Evolutionary conservation across 129 eudicot genomes (phyloP), one percentile per base, ranked within the genome.

Genomic region (Gnaphalium uliginosum): DNA sequence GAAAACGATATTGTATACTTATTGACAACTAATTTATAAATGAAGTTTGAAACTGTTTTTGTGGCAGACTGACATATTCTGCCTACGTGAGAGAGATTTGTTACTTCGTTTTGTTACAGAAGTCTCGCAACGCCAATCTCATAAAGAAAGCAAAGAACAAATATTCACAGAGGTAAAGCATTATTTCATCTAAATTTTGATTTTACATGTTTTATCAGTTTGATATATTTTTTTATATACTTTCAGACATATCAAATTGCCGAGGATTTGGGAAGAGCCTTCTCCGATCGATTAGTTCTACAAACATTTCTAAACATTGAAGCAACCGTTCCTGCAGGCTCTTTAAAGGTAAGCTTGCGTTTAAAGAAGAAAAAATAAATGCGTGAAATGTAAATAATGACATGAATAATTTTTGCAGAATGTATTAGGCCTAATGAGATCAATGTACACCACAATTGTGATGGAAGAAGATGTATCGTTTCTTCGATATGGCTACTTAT

Each of bases 181-280:
- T n/a, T 29, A 26, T 2, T n/a, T n/a, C 27, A 27, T 27, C 65
- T 59, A 59, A 59, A 7, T 9, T 59, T 14, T 58, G 41, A 7
- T 32, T 32, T 33, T 0, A 33, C 0, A 33, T 33, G 8, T 5
- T 33, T 6, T 33, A 33, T 0, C 6, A 0, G 32, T 29, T 29
- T 2, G 4, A 3, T 33, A 33, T 0, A 33, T 5, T 7, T 4
- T 30, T 33, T 33, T 7, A 33, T 6, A 6, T 7, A 1, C 8
- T 7, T 33, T 33, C 39, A 33, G 39, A 33, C 39, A 39, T 85
- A 90, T 81, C 97, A 87, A 75, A 89, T 94, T 72, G 93, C 98
- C 32, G 98, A 94, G 84, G 97, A 94, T 85, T 81, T 94, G 83
- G 97, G 97, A 37, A 87, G 89, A 84, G 98, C 97, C 53, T 94